Evolutionary conservation across 495 filamentous ascomycete species (phyloP), one percentile per base, ranked within the genome.

Genomic region (Stereocaulon alpinum): DNA sequence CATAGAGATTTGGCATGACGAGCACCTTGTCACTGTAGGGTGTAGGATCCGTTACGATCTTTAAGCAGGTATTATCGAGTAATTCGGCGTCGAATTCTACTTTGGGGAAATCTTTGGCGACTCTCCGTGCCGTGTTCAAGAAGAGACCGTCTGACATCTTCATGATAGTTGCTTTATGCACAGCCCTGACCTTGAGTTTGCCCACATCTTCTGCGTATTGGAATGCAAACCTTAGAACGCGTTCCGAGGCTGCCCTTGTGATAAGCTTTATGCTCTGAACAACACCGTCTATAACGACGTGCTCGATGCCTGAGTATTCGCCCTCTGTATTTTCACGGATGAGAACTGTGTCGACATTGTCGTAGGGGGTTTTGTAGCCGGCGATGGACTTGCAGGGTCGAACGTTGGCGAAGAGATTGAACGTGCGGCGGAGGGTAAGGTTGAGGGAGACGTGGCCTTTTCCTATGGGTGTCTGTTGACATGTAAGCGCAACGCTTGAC

Each of bases 151-250:
- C 93, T 74, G 82, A 86, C 94, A 97, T 97, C 85, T 98, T 98
- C 93, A 97, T 97, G 80, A 97, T 98, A 68, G 94, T 98, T 68
- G 92, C 93, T 83, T 97, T 97, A 83, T 97, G 92, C 55, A 97
- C 93, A 42, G 86, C 92, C 63, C 93, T 87, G 61, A 98, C 93
- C 84, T 96, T 96, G 71, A 83, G 87, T 79, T 87, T 87, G 69
- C 90, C 88, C 63, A 96, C 87, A 54, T 88, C 81, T 72, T 91
- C 80, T 66, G 93, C 93, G 69, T 97, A 90, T 74, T 97, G 91
- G 85, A 98, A 98, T 61, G 94, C 93, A 74, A 89, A 98, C 63
- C 89, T 83, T 41, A 96, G 82, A 43, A 98, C 94, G 61, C 93
- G 83, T 82, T 98, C 93, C 65, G 82, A 89, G 54, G 94, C 94